Evolutionary conservation across 2,329 filamentous ascomycete genomes (phyloP), one percentile per base, ranked within the genome.

Genomic region (Lachnellula arida): DNA sequence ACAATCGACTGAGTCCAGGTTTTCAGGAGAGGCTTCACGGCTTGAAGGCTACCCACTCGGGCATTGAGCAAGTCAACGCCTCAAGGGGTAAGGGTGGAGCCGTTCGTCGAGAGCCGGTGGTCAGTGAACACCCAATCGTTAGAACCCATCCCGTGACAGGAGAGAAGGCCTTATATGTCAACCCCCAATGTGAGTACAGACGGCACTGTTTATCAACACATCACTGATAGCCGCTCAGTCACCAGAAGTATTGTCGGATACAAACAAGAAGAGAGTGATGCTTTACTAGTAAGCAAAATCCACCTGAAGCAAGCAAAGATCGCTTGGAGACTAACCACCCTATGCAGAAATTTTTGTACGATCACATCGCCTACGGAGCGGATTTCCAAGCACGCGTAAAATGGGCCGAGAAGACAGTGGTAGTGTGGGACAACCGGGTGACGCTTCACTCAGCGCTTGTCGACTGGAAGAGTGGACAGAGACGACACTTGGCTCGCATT

Each of bases 201-300:
- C 11, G 32, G 11, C 39, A 32, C 11, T 5, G 4, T 11, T 28
- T 9, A 11, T 14, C 3, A 22, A 40, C 11, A n/a, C 12, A 15
- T 2, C 14, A 5, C 23, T 32, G 14, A 47, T 22, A 5, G 12
- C 4, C 12, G 14, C n/a, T 8, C 51, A 89, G 86, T 94, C 74
- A 93, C 89, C 4, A 85, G 89, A 50, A 79, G 85, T 32, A 93
- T 96, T 53, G 81, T 93, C 1, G 90, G 89, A 12, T 82, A 87
- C 67, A 95, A 96, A 74, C 89, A 91, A 68, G 91, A 96, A 68
- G 91, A 96, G 69, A 90, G 86, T 1, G 91, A 95, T 61, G 79
- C 79, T 48, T 75, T 92, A 46, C 77, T 92, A 56, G 64, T 65
- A 59, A 63, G 59, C 37, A 49, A 4, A 12, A 12, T 12, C 14